Conservation (phyloP, 768 basidiomycete genomes). For the Leccinum obscurum region DNA sequence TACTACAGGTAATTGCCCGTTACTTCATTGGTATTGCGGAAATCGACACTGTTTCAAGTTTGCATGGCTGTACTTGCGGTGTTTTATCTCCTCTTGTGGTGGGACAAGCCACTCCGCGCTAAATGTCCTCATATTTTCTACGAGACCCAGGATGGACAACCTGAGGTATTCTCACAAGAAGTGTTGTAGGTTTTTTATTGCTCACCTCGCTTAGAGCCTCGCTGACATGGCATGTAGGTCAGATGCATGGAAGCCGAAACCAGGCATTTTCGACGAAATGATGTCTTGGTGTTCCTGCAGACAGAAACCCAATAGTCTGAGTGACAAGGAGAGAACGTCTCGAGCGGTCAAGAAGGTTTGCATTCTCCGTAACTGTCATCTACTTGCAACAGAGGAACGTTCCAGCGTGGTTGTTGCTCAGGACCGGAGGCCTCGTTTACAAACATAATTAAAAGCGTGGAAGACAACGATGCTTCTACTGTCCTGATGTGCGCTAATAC, state of each 20-base stretch:
- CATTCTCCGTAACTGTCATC: background rate
- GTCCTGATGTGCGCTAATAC: background rate
- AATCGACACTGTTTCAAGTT: background rate
- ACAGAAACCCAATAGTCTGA: background rate
- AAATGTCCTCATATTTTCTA: background rate
- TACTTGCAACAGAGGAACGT: background rate
- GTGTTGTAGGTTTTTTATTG: background rate
- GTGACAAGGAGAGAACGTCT: background rate
- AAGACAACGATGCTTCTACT: background rate
- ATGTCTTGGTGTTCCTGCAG: background rate
- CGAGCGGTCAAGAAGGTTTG: background rate
- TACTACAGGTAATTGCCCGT: background rate
- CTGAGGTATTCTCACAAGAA: background rate
- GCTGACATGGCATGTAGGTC: background rate
- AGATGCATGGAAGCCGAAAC: background rate
- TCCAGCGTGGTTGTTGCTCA: background rate
- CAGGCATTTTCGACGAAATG: background rate
- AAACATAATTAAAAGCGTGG: too few species aligned
- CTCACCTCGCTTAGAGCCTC: background rate
- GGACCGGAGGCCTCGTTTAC: too few species aligned
- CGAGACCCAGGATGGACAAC: background rate
- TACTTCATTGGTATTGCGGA: background rate
- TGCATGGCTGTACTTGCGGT: background rate
- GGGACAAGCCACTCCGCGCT: background rate
- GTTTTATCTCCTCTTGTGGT: background rate